Evolutionary conservation across 2,329 filamentous ascomycete genomes (phyloP), one percentile per base, ranked within the genome.

Genomic region (Geosmithia flava): DNA sequence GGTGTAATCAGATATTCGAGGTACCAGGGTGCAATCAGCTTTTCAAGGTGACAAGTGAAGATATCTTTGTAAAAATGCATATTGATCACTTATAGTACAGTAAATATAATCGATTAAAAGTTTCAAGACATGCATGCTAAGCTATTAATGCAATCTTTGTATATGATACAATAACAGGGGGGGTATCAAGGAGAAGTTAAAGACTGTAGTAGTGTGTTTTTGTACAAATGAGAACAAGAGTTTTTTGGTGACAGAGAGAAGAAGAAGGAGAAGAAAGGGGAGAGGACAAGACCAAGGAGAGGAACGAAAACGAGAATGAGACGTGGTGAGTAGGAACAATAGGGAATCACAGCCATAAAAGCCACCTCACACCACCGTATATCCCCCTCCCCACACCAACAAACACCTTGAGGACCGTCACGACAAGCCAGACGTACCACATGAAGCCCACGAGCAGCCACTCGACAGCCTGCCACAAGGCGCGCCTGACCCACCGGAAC

Each of bases 361-460:
- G 65, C 91, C 91, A 97, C 59, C 75, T 74, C n/a, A 85, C 70
- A 10, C 76, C 74, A 11, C 70, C 67, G 46, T 80, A 68, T 0
- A 78, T 58, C 2, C 80, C 81, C 44, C 75, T 75, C 43, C 83
- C 75, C 1, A 84, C 55, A 11, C 81, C 80, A 51, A 81, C 68
- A 37, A 85, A 66, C 15, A 86, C 63, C 51, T 87, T 78, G 47
- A 85, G 70, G 20, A 91, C 71, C 62, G 89, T 85, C 20, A 96
- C 90, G 33, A 95, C 71, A 50, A 94, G 79, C 89, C 91, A 97
- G 16, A 94, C 82, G 65, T 85, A 88, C 89, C 93, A 96, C 81
- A 97, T 87, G 55, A 94, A 78, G 3, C 85, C 86, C 40, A 97
- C 80, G 17, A 97, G 74, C 46, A 80, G 69, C 88, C 89, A 96